phyloP scores from a whole-genome alignment of 129 eudicot species.

The Artemisia tridentata region DNA sequence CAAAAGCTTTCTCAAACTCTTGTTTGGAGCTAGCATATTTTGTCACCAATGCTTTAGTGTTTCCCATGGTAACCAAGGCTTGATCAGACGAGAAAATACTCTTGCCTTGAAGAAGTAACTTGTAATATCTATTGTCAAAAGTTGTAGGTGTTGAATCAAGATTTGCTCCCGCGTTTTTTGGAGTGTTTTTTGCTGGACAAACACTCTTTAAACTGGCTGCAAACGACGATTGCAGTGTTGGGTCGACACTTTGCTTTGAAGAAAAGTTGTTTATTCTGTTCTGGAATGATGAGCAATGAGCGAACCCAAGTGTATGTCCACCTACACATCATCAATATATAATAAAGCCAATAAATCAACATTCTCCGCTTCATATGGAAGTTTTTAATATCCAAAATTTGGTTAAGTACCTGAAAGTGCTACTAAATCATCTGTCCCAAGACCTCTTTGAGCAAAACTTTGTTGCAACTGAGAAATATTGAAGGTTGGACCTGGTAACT shows the following conservation, averaged over 20 bases:
- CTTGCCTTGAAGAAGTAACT: constrained; percentile 48
- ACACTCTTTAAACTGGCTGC: constrained; percentile 31
- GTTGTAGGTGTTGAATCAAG: constrained; percentile 45
- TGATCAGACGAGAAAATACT: constrained; percentile 50
- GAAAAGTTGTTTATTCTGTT: constrained; percentile 63
- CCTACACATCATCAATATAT: constrained; percentile 36
- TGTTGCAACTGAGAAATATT: constrained; percentile 72
- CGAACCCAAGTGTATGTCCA: constrained; percentile 76
- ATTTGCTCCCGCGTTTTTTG: constrained; percentile 30
- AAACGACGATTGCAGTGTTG: constrained; percentile 29
- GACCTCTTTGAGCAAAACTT: constrained; percentile 81
- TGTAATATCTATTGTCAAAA: constrained; percentile 45
- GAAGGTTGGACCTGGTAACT: constrained; percentile 71
- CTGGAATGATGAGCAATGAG: constrained; percentile 80
- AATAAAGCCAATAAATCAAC: too few relatives aligned
- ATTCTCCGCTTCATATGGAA: not conserved
- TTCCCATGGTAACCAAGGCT: constrained; percentile 31
- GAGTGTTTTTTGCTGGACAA: constrained; percentile 30
- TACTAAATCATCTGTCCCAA: constrained; percentile 66
- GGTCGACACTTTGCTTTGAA: constrained; percentile 35
- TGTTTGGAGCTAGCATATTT: constrained; percentile 40
- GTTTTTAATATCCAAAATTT: not conserved
- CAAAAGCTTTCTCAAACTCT: constrained; percentile 48
- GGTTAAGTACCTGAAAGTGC: constrained; percentile 71
- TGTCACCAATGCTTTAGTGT: constrained; percentile 38